Evolutionary conservation across 106 monocot species (phyloP), one percentile per base, ranked within the genome.

Genomic region (Dendrobium catenatum): DNA sequence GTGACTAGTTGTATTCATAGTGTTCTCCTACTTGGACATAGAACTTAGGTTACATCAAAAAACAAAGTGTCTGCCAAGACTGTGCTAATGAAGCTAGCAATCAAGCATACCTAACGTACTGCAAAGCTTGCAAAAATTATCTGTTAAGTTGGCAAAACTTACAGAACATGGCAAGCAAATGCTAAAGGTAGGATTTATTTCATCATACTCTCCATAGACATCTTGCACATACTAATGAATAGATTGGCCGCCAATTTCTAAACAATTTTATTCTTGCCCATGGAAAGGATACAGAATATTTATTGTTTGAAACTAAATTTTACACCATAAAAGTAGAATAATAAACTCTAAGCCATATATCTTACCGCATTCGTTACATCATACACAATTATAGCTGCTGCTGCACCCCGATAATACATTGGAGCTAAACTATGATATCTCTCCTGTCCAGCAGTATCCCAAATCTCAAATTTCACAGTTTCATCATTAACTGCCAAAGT

Each of bases 391-490:
- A 96, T 84, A n/a, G 96, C 94, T 18, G 96, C 96, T 16, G 96
- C 96, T 19, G 96, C 96, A 40, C 96, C 96, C 49, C 96, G 80
- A 79, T 96, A 96, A 80, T 96, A 96, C 96, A 96, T 96, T 16
- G 96, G 96, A 24, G 96, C 96, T 81, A 96, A 84, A 79, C 96
- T 96, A 75, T 96, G 96, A 79, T 96, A 96, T 81, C 96, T 94
- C 90, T 96, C 96, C 82, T 96, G 96, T 58, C 96, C 96, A 24
- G 96, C 96, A 1, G 96, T 96, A 80, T 96, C 96, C 94, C 94
- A 96, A 22, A 96, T 96, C 83, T 96, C 96, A 81, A 96, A 92
- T 73, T 96, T 96, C 77, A 96, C 92, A 2, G 92, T 88, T 68
- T 90, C 83, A 74, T 96, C 92, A 64, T 89, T 90, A 15, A 90